Conservation (phyloP, 441 rosid species). For the Croton setiger region DNA sequence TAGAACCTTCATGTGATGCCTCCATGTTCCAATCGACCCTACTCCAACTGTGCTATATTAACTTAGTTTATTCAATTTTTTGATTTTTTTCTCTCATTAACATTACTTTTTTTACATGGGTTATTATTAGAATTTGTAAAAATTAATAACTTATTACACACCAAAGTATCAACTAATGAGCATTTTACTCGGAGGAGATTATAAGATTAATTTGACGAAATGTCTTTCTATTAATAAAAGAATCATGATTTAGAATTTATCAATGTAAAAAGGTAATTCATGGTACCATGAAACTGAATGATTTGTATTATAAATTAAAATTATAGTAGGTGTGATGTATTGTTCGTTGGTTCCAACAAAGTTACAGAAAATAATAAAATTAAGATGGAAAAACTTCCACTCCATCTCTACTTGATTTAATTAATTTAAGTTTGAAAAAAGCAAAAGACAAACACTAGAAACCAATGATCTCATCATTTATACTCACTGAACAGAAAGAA, state of each 20-base stretch:
- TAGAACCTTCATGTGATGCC: constrained; percentile 22
- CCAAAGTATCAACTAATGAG: too few relatives aligned
- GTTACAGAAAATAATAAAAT: too few relatives aligned
- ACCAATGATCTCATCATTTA: constrained; percentile 19
- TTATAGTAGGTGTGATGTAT: too few relatives aligned
- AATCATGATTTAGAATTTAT: background rate
- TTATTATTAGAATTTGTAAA: too few relatives aligned
- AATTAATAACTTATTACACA: too few relatives aligned
- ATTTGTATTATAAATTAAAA: too few relatives aligned
- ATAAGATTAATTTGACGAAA: too few relatives aligned
- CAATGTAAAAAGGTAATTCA: too few relatives aligned
- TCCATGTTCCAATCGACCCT: constrained; percentile 19
- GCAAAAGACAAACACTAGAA: constrained; percentile 8
- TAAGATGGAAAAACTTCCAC: background rate
- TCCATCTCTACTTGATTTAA: constrained; percentile 11
- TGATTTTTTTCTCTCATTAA: background rate
- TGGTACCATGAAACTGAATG: too few relatives aligned
- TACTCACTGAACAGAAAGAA: constrained; percentile 20
- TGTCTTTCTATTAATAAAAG: background rate
- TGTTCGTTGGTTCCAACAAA: too few relatives aligned
- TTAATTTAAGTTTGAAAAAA: constrained; percentile 3
- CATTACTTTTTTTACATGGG: background rate
- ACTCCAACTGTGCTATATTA: background rate
- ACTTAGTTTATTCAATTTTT: background rate
- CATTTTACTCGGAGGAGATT: too few relatives aligned